Base-by-base conservation (phyloP, 192 early-diverging fungal species). In the Mortierella antarctica region DNA sequence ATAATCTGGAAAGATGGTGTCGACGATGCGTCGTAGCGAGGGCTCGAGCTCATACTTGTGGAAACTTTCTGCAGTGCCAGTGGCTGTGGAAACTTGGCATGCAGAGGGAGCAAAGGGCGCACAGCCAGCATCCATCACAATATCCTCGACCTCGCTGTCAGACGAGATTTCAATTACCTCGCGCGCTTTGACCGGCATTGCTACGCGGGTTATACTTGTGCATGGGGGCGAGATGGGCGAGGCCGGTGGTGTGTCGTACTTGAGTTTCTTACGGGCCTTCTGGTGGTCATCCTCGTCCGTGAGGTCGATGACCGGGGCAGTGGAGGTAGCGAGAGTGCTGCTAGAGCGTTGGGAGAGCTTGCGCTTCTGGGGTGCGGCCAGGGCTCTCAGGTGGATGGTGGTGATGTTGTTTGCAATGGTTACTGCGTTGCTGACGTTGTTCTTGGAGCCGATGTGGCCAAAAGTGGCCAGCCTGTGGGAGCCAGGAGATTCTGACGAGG, bases 131-230 rank as follows among this genome's bases (percentile, higher is more conserved):
- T n/a, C 44, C 6, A 18, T 62, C n/a, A n/a, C 46, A 18, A 20
- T 20, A 10, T 66, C 53, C 40, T 65, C 71, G 1, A 31, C 51
- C 5, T 74, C 72, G 49, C 67, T 64, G 54, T 74, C 72, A 13
- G 63, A 65, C 7, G 72, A 74, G 46, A 74, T 74, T 8, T 66
- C 72, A 61, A 74, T 74, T 15, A 74, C 64, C 11, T 74, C 64
- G 15, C 55, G 42, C 11, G 51, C 55, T 8, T 52, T 61, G 47
- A 39, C 47, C 40, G 57, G 57, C 40, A 59, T 42, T 11, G 57
- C 39, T n/a, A 3, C 42, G 7, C 57, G 57, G 39, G 18, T 41
- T 41, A 59, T 59, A 59, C 42, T 59, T 59, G 57, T 59, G 42
- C 39, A 42, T 9, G 39, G 39, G 17, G 57, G 57, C 14, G 42